A percentile compares a stretch with the other conserved stretches of the same genome.
Conservation (phyloP, 495 filamentous ascomycete genomes). For the Talaromyces ruber region DNA sequence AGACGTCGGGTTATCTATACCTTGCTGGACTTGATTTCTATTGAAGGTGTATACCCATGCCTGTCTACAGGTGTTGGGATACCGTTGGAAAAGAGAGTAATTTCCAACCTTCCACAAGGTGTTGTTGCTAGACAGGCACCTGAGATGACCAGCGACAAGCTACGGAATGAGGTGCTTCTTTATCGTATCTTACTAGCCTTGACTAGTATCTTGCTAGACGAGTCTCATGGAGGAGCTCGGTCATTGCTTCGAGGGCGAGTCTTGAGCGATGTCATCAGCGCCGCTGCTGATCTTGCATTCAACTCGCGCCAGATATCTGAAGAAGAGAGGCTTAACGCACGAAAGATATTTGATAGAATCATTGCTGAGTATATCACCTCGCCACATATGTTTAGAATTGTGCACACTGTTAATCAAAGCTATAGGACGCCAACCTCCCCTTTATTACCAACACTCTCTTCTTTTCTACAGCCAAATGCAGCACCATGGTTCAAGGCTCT, state of each 20-base stretch:
- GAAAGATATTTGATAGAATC: slow-evolving; percentile 21
- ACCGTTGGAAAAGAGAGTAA: slow-evolving; percentile 44
- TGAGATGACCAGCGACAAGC: slow-evolving; percentile 8
- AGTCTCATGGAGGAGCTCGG: slow-evolving; percentile 29
- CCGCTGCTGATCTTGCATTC: slow-evolving; percentile 29
- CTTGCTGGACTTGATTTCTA: slow-evolving; percentile 43
- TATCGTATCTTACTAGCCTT: slow-evolving; percentile 19
- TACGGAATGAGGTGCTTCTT: slow-evolving; percentile 24
- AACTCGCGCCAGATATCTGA: slow-evolving; percentile 21
- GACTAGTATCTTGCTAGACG: slow-evolving; percentile 19
- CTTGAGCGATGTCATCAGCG: slow-evolving; percentile 36
- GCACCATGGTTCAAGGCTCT: slow-evolving; percentile 37
- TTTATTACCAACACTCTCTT: slow-evolving; percentile 37
- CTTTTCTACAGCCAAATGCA: slow-evolving; percentile 36
- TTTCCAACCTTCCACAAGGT: slow-evolving; percentile 38
- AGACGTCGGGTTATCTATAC: slow-evolving; percentile 39
- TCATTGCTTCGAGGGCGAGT: slow-evolving; percentile 33
- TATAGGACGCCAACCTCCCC: slow-evolving; percentile 31
- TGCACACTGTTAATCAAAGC: slow-evolving; percentile 11
- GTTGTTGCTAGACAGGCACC: slow-evolving; percentile 32
- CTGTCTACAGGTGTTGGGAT: slow-evolving; percentile 45
- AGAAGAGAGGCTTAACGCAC: slow-evolving; percentile 16
- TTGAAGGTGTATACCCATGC: slow-evolving; percentile 50
- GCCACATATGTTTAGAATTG: background rate
- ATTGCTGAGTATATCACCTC: slow-evolving; percentile 29